These are phyloP conservation scores for Dentiscutata heterogama DNA, from an alignment of 371 early-diverging fungal genomes.

Conservation along the genomic window DNA sequence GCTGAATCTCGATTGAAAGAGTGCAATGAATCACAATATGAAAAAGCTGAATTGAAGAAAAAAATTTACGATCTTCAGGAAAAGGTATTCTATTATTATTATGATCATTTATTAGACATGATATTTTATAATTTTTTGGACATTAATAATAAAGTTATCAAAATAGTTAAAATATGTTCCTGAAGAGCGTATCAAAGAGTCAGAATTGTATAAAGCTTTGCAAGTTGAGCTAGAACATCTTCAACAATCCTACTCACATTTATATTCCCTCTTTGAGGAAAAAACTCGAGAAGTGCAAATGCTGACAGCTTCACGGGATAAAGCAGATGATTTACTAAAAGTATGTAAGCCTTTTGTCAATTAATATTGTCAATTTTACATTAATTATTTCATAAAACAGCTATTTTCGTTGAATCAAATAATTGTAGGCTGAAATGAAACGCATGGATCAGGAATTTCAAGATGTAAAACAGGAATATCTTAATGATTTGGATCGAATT, in stretches of 20 bases:
- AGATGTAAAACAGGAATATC: constrained; percentile 64
- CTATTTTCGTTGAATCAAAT: not conserved
- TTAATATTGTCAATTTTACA: not conserved
- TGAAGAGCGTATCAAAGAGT: constrained; percentile 56
- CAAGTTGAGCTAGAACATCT: constrained; percentile 46
- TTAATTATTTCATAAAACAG: not conserved
- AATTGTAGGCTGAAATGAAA: constrained; percentile 7
- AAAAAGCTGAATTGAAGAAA: constrained; percentile 31
- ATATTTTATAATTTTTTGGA: not conserved
- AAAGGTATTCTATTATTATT: constrained; percentile 4
- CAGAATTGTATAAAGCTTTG: constrained; percentile 57
- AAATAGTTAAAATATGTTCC: constrained; percentile 49
- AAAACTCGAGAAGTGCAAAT: constrained; percentile 78
- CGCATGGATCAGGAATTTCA: not conserved
- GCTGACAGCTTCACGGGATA: constrained; percentile 71
- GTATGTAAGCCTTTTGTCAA: not conserved
- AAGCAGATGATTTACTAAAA: constrained; percentile 60
- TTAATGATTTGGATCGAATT: constrained; percentile 80
- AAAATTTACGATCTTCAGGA: constrained; percentile 40
- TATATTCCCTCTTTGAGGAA: constrained; percentile 62
- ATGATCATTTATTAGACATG: not conserved
- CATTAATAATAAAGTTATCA: not conserved
- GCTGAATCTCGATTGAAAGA: constrained; percentile 46
- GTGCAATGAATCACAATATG: constrained; percentile 31
- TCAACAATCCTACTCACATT: constrained; percentile 9